phyloP scores from a whole-genome alignment of 2,329 filamentous ascomycete genomes.

The Talaromyces sp. region DNA sequence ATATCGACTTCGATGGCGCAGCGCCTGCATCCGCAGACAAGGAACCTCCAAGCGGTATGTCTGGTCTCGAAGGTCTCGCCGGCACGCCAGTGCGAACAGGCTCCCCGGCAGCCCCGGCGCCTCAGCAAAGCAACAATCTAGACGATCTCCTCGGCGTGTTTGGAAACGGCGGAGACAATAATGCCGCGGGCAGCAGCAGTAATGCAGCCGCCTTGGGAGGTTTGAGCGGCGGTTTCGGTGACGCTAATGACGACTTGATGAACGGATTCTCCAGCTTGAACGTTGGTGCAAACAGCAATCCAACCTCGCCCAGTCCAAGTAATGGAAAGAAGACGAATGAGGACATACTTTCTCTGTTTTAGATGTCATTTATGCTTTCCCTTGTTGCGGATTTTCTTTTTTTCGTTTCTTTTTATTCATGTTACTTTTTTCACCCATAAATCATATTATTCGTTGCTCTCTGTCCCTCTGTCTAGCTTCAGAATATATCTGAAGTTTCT shows the following conservation, averaged over 20 bases:
- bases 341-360: slow-evolving; percentile 29
- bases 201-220: slow-evolving; percentile 22
- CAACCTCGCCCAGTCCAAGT: slow-evolving; percentile 8
- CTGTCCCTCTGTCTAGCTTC: neutral
- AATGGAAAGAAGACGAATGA: slow-evolving; percentile 48
- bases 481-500: neutral
- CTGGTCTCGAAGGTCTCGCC: slow-evolving; percentile 54
- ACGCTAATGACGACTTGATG: slow-evolving; percentile 52
- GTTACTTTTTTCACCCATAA: slow-evolving; percentile 3
- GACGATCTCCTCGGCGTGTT: slow-evolving; percentile 76
- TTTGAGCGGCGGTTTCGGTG: slow-evolving; percentile 23
- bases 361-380: neutral
- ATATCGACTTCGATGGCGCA: slow-evolving; percentile 92
- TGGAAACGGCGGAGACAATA: slow-evolving; percentile 42
- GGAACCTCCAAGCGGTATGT: slow-evolving; percentile 57
- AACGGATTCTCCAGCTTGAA: slow-evolving; percentile 81
- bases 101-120: slow-evolving; percentile 29
- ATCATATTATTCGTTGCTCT: neutral
- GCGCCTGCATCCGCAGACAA: slow-evolving; percentile 81
- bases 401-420: neutral
- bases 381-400: neutral
- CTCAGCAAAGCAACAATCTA: slow-evolving; percentile 55
- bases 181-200: slow-evolving; percentile 14
- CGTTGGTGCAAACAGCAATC: slow-evolving; percentile 50
- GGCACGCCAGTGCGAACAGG: slow-evolving; percentile 50